Evolutionary conservation across 495 filamentous ascomycete genomes (phyloP).

Genomic region (Talaromyces adpressus): DNA sequence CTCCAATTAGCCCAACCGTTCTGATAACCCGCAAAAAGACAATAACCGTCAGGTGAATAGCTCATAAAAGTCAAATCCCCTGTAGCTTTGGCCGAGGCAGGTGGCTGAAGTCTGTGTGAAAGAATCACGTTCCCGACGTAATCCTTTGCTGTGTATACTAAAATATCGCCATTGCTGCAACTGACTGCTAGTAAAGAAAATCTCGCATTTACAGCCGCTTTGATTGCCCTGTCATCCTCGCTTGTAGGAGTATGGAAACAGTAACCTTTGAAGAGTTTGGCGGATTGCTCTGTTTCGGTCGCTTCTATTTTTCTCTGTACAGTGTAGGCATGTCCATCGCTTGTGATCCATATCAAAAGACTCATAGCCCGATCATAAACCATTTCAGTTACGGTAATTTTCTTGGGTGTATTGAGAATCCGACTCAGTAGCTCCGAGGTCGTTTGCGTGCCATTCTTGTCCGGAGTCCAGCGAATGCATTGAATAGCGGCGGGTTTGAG

Average conservation of each 20-base stretch:
- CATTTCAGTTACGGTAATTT: conserved; percentile 72
- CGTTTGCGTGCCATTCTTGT: conserved; percentile 74
- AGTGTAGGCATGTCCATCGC: conserved; percentile 83
- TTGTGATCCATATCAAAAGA: conserved; percentile 87
- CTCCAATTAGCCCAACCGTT: conserved; percentile 95
- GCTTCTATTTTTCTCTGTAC: conserved; percentile 61
- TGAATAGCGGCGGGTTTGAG: conserved; percentile 89
- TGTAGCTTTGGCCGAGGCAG: conserved; percentile 54
- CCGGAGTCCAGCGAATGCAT: conserved; percentile 90
- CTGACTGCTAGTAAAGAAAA: conserved; percentile 89
- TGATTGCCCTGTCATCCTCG: conserved; percentile 53
- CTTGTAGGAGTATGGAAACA: conserved; percentile 74
- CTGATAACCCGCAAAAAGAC: conserved; percentile 89
- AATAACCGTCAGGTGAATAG: conserved; percentile 96
- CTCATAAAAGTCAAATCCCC: conserved; percentile 66
- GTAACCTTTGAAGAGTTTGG: conserved; percentile 79
- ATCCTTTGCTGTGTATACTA: conserved; percentile 84
- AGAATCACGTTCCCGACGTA: conserved; percentile 88
- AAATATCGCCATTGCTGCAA: conserved; percentile 71
- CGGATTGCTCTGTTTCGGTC: conserved; percentile 28
- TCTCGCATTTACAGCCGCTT: conserved; percentile 81
- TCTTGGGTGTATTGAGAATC: conserved; percentile 77
- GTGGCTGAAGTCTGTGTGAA: conserved; percentile 69
- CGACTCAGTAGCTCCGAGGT: conserved; percentile 83
- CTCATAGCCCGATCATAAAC: conserved; percentile 97